These are phyloP conservation scores for Termitomyces sp. DNA, from an alignment of 768 basidiomycete genomes.

Conservation along the genomic window DNA sequence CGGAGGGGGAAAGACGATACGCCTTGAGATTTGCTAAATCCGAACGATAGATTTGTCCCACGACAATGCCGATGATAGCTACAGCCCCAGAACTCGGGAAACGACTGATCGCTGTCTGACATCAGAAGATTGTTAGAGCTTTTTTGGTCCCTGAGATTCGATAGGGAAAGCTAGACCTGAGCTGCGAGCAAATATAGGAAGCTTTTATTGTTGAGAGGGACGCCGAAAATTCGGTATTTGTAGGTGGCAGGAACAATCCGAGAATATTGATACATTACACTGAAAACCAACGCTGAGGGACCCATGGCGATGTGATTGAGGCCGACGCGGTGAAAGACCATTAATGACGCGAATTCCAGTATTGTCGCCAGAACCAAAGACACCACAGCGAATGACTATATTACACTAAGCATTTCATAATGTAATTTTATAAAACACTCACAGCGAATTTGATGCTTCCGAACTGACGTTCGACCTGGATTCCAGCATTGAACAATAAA, in stretches of 20 bases:
- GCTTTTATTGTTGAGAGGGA: conserved; percentile 72
- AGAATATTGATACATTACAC: conserved; percentile 77
- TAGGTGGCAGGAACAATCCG: conserved; percentile 75
- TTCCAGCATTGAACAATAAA: conserved; percentile 62
- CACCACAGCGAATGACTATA: conserved; percentile 75
- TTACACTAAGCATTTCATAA: conserved; percentile 6
- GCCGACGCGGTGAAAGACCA: conserved; percentile 61
- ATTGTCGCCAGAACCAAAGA: conserved; percentile 62
- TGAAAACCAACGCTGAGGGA: conserved; percentile 71
- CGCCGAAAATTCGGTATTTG: conserved; percentile 67
- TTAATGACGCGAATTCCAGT: conserved; percentile 58
- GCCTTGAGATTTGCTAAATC: conserved; percentile 74
- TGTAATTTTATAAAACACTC: too few relatives aligned
- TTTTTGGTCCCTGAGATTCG: not conserved
- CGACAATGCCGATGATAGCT: conserved; percentile 57
- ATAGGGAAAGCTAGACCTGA: conserved; percentile 46
- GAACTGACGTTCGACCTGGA: conserved; percentile 79
- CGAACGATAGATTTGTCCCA: conserved; percentile 79
- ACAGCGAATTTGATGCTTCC: conserved; percentile 88
- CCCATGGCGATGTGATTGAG: conserved; percentile 75
- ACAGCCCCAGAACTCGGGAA: conserved; percentile 61
- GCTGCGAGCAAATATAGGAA: conserved; percentile 66
- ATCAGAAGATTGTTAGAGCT: not conserved
- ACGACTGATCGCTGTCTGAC: conserved; percentile 64
- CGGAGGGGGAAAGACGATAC: conserved; percentile 65